Evolutionary conservation across 2,329 filamentous ascomycete genomes (phyloP).

Genomic region (Penicillium sp.): DNA sequence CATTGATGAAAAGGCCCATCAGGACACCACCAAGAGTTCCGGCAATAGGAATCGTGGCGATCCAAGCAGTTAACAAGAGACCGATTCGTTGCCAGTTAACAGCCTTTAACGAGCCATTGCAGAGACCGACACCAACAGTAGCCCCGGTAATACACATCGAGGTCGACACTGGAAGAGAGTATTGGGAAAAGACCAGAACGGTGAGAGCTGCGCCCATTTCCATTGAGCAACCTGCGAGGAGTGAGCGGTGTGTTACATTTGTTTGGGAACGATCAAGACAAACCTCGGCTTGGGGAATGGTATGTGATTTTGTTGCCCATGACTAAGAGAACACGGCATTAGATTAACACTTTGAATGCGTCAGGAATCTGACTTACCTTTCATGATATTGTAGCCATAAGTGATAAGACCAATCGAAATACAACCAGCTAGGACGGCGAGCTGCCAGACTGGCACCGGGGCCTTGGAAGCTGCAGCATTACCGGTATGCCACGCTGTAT

Average conservation of each 20-base stretch:
- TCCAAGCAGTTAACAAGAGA: conserved; percentile 64
- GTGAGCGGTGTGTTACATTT: conserved; percentile 12
- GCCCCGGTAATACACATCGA: conserved; percentile 78
- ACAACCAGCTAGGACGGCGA: conserved; percentile 12
- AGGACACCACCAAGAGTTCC: conserved; percentile 29
- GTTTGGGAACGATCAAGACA: conserved; percentile 6
- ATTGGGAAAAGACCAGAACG: conserved; percentile 71
- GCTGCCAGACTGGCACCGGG: conserved; percentile 64
- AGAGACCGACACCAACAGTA: conserved; percentile 72
- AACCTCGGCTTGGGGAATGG: conserved; percentile 54
- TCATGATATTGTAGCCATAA: conserved; percentile 83
- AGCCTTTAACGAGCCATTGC: conserved; percentile 67
- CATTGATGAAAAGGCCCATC: conserved; percentile 14
- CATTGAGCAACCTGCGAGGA: conserved; percentile 58
- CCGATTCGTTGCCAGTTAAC: conserved; percentile 73
- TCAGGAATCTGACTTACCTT: conserved; percentile 48
- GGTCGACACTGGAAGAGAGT: conserved; percentile 70
- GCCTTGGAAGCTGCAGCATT: conserved; percentile 54
- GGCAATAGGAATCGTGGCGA: conserved; percentile 61
- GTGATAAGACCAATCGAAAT: conserved; percentile 57
- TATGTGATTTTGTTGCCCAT: conserved; percentile 81
- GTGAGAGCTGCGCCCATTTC: conserved; percentile 76
- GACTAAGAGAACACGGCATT: conserved; percentile 44
- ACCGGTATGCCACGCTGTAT: conserved; percentile 63
- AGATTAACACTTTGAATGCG: conserved; percentile 17